Evolutionary conservation across 2,329 filamentous ascomycete genomes (phyloP), one percentile per base, ranked within the genome.

Genomic region (Fusarium napiforme): DNA sequence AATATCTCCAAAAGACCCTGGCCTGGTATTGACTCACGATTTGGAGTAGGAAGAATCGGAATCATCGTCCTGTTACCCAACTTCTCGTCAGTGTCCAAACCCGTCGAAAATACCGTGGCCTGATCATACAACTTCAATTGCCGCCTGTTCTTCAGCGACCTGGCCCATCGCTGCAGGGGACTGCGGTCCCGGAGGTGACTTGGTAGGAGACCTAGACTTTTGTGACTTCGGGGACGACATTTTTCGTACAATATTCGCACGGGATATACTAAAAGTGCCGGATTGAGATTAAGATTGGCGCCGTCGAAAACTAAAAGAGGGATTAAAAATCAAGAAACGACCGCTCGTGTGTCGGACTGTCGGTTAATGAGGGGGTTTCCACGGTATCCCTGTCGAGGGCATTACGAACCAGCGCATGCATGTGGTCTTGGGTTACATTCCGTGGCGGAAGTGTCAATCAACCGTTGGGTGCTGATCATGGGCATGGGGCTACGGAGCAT

Each of bases 31-130:
- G 14, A 34, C 58, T 50, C 5, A 74, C 72, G 68, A 63, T 42
- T 49, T 59, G 1, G 68, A 72, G 45, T 75, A 74, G 2, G 64
- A 72, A 18, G 72, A 74, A 23, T 74, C 71, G 2, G 71, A 59
- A 46, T 74, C 68, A 19, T 69, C 45, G 4, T 72, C 72, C 71
- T 74, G 2, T 50, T 1, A 4, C 4, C 4, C 19, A 28, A 23
- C 0, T 2, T 23, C 21, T 30, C 2, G 11, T 67, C 4, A 67
- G 62, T 14, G 1, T 14, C 10, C 11, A 5, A 28, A 9, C 0
- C 2, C 7, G 2, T 3, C 18, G 15, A 9, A 15, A 8, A 2
- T 1, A 5, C 7, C 2, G 0, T 14, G 46, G 26, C 4, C 2
- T 32, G 26, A 50, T 23, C 70, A 10, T 61, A 73, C 71, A 18